Evolutionary conservation across 345 rosid genomes (phyloP).

Genomic region (Atalantia buxifolia): DNA sequence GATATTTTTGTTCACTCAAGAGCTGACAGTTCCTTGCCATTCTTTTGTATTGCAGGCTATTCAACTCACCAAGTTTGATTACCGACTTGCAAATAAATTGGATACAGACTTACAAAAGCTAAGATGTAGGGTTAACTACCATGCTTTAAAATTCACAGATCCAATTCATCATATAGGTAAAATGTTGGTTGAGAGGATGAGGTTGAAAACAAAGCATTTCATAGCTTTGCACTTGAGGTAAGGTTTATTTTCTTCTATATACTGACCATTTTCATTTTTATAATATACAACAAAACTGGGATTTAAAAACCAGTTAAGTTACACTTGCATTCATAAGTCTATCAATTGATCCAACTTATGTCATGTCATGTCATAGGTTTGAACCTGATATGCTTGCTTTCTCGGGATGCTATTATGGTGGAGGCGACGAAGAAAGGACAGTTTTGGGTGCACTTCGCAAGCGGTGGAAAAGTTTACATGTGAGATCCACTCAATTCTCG

Average conservation of each 20-base stretch:
- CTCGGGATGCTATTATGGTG: constrained; percentile 93
- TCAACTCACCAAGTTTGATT: constrained; percentile 90
- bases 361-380: constrained; percentile 46
- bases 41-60: constrained; percentile 53
- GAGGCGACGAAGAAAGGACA: constrained; percentile 72
- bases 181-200: constrained; percentile 66
- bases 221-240: constrained; percentile 92
- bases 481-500: constrained; percentile 29
- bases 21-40: constrained; percentile 1
- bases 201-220: constrained; percentile 56
- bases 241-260: background rate
- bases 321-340: background rate
- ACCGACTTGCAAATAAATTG: constrained; percentile 73
- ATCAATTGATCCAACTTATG: background rate
- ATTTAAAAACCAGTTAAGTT: background rate
- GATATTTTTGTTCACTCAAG: background rate
- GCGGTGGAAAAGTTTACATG: constrained; percentile 88
- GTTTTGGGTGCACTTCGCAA: constrained; percentile 76
- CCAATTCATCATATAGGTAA: constrained; percentile 64
- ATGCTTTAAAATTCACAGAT: constrained; percentile 68
- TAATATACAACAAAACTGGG: background rate
- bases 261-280: background rate
- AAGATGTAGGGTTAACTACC: constrained; percentile 93
- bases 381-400: constrained; percentile 98
- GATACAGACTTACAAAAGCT: constrained; percentile 75